Conservation (phyloP, 2,329 filamentous ascomycete genomes). For the Neofusicoccum sp. region DNA sequence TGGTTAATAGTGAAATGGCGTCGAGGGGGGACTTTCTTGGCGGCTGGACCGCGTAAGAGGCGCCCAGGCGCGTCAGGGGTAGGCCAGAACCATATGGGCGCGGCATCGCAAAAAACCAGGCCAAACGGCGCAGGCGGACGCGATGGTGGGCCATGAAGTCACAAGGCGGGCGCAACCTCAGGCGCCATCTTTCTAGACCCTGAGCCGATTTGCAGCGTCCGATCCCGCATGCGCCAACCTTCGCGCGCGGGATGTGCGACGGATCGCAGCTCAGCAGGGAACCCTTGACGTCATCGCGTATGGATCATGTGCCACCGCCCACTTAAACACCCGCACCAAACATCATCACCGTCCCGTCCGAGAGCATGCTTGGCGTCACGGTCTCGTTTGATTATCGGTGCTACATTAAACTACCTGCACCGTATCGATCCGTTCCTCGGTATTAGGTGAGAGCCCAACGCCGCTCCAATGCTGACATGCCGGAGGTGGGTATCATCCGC, state of each 20-base stretch:
- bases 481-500: conserved; percentile 23
- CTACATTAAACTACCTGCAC: neutral
- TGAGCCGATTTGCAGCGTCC: conserved; percentile 9
- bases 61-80: conserved; percentile 2
- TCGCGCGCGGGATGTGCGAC: neutral
- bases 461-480: conserved; percentile 18
- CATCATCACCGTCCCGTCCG: neutral
- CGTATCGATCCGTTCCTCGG: neutral
- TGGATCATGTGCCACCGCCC: conserved; percentile 6
- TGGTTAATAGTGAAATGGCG: conserved; percentile 7
- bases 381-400: neutral
- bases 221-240: conserved; percentile 11
- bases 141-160: neutral
- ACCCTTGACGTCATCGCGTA: conserved; percentile 17
- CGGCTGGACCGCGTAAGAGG: conserved; percentile 18
- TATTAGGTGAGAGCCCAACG: conserved; percentile 14
- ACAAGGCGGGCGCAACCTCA: neutral
- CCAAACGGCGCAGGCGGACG: too few relatives aligned
- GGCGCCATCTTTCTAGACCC: neutral
- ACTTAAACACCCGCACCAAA: neutral
- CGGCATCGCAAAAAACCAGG: neutral
- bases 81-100: neutral
- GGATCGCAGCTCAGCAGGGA: conserved; percentile 6
- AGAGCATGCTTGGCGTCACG: neutral
- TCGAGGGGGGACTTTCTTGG: conserved; percentile 14